These are phyloP conservation scores for Circinella umbellata DNA, from an alignment of 371 early-diverging fungal species.

Conservation along the genomic window DNA sequence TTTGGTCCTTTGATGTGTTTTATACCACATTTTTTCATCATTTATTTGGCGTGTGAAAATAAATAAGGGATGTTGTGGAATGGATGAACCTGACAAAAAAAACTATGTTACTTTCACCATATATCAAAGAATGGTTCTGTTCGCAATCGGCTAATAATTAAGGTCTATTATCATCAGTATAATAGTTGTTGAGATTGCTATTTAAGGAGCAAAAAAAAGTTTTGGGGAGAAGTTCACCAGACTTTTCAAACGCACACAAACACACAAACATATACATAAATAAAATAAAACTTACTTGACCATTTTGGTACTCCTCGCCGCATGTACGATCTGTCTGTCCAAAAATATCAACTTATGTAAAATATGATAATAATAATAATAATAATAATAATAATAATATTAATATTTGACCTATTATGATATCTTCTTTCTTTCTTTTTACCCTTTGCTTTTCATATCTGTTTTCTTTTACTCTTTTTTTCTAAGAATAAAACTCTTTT, in stretches of 20 bases:
- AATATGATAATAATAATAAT: too few species aligned
- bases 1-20: too few species aligned
- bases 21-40: too few species aligned
- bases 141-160: conserved; percentile 20
- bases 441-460: conserved; percentile 10
- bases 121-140: conserved; percentile 19
- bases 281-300: conserved; percentile 12
- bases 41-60: not conserved
- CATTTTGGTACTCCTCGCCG: conserved; percentile 16
- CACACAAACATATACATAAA: not conserved
- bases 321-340: not conserved
- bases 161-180: not conserved
- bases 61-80: conserved; percentile 6
- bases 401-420: not conserved
- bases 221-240: not conserved
- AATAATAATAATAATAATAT: too few species aligned
- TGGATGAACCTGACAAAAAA: not conserved
- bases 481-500: too few species aligned
- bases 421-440: conserved; percentile 9
- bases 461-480: conserved; percentile 9
- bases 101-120: not conserved
- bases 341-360: not conserved
- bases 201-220: conserved; percentile 12
- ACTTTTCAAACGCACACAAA: not conserved
- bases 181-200: not conserved